Evolutionary conservation across 768 basidiomycete genomes (phyloP), one percentile per base, ranked within the genome.

Genomic region (Trametes meyenii): DNA sequence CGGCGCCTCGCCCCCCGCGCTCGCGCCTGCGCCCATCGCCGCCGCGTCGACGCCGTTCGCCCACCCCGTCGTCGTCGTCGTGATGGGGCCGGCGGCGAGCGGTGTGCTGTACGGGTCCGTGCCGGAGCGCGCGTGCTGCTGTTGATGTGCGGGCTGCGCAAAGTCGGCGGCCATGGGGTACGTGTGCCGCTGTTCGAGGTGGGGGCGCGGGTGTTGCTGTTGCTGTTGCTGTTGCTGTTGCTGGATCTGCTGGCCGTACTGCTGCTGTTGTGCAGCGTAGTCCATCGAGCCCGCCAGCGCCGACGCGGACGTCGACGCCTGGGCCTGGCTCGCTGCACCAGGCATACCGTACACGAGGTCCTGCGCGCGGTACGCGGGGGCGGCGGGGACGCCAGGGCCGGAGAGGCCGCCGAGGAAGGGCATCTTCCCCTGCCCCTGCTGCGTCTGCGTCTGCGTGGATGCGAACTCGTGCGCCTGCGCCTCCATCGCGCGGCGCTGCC

Each of bases 401-500:
- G 50, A 24, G 60, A 67, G 63, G 42, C 54, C 54, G 19, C 24
- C 40, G 50, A 45, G 49, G 58, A 44, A 49, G 13, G 53, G 36
- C 14, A 55, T 50, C 43, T 50, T 45, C 42, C 38, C 57, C 49
- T 26, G 45, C 50, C n/a, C n/a, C n/a, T n/a, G n/a, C n/a, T n/a
- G n/a, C n/a, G n/a, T n/a, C n/a, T n/a, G n/a, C n/a, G n/a, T n/a
- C n/a, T 36, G 24, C 6, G 19, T 38, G 4, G 58, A 61, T 8
- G 60, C 53, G 38, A 60, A 45, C 56, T 59, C 46, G 23, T 48
- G 46, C 23, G 46, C 46, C 10, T 48, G 46, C 23, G 16, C 46
- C 58, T 66, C 67, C 63, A 72, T 50, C 49, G 71, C 71, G 46
- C 70, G 71, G 40, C 72, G 65, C 67, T 75, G 73, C 21, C 71